phyloP scores from a whole-genome alignment of 192 early-diverging fungal genomes.

The Linnemannia zychae region DNA sequence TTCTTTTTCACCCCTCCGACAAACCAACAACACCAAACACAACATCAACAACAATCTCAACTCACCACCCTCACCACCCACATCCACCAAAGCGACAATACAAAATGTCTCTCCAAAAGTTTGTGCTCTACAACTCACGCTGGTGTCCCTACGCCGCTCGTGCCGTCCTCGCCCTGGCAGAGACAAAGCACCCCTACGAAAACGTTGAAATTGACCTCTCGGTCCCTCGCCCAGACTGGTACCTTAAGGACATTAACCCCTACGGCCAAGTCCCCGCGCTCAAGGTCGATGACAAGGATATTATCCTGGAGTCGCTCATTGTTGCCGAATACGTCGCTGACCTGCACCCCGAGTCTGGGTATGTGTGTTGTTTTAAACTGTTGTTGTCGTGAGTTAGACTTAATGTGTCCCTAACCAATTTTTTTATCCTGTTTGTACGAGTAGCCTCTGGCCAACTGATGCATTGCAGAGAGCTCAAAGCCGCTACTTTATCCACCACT shows the following conservation, averaged over 20 bases:
- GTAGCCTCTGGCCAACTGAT: conserved; percentile 58
- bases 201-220: conserved; percentile 72
- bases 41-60: neutral
- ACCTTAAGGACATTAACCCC: conserved; percentile 68
- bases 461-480: conserved; percentile 57
- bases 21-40: neutral
- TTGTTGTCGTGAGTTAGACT: neutral
- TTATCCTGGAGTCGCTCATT: conserved; percentile 74
- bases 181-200: conserved; percentile 63
- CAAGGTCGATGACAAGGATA: conserved; percentile 60
- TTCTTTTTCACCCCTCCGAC: no score
- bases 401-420: conserved; percentile 14
- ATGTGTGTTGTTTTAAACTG: neutral
- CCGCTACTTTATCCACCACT: conserved; percentile 60
- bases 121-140: conserved; percentile 65
- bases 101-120: conserved; percentile 19
- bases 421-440: neutral
- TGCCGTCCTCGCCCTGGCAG: conserved; percentile 70
- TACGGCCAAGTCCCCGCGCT: conserved; percentile 76
- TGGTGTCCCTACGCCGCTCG: conserved; percentile 79
- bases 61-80: neutral
- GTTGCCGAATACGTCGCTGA: conserved; percentile 68
- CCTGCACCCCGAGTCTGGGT: neutral
- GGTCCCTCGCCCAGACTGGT: conserved; percentile 36
- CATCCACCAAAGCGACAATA: neutral